A percentile compares a stretch with the other conserved stretches of the same genome.
These are phyloP conservation scores for Linum usitatissimum DNA, from an alignment of 345 rosid species.

Conservation along the genomic window DNA sequence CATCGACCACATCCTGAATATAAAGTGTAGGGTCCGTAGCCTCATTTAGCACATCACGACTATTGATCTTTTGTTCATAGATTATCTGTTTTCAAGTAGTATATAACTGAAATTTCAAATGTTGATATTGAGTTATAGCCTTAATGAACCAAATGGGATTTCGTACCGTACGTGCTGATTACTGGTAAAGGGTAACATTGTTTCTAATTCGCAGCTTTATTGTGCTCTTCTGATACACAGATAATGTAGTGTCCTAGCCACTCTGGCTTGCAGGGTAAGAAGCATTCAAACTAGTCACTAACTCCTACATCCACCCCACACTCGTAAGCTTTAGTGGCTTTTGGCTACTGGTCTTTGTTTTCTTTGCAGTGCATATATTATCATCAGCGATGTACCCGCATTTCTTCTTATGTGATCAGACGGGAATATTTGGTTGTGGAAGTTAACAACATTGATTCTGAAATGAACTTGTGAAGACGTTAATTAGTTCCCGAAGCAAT, in stretches of 20 bases:
- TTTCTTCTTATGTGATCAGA: slow-evolving; percentile 19
- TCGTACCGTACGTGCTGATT: too few relatives aligned
- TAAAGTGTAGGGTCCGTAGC: too few relatives aligned
- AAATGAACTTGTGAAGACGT: slow-evolving; percentile 77
- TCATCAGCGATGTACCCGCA: background rate
- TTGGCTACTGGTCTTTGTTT: background rate
- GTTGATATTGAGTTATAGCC: too few relatives aligned
- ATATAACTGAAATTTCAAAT: too few relatives aligned
- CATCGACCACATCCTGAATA: too few relatives aligned
- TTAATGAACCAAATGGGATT: too few relatives aligned
- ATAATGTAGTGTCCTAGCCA: slow-evolving; percentile 84
- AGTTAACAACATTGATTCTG: slow-evolving; percentile 32
- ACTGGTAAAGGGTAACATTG: too few relatives aligned
- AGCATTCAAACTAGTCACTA: background rate
- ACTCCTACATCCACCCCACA: background rate
- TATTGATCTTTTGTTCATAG: too few relatives aligned
- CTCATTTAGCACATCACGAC: too few relatives aligned
- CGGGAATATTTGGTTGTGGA: slow-evolving; percentile 33
- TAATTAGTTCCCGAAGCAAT: slow-evolving; percentile 38
- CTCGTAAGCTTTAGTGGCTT: background rate
- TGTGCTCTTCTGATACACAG: slow-evolving; percentile 28
- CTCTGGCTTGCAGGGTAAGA: slow-evolving; percentile 44
- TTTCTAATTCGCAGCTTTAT: too few relatives aligned
- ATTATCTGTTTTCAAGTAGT: too few relatives aligned
- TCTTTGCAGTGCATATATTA: background rate